Evolutionary conservation across 495 filamentous ascomycete genomes (phyloP).

Genomic region (Penicillium herquei): DNA sequence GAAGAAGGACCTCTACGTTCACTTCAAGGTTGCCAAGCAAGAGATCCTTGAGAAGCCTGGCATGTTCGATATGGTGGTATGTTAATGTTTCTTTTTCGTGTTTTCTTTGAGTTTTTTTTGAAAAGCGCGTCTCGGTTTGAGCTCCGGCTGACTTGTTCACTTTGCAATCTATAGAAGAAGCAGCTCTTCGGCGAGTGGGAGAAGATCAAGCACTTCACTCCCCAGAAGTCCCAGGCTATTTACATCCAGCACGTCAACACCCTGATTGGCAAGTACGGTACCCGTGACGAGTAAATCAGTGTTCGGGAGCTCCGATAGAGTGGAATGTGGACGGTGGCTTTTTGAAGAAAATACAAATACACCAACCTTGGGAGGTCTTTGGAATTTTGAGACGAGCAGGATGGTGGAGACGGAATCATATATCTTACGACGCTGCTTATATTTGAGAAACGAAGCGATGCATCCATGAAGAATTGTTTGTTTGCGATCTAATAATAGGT

Average conservation of each 20-base stretch:
- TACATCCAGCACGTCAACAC: slow-evolving; percentile 71
- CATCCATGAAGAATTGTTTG: slow-evolving; percentile 8
- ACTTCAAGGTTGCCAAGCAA: slow-evolving; percentile 56
- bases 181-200: slow-evolving; percentile 77
- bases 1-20: slow-evolving; percentile 55
- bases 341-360: not conserved
- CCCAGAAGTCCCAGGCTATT: slow-evolving; percentile 65
- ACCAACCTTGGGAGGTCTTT: not conserved
- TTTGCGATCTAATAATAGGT: not conserved
- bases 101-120: not conserved
- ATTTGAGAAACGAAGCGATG: slow-evolving; percentile 18
- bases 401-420: not conserved
- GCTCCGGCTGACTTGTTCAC: not conserved
- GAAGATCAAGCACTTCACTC: slow-evolving; percentile 55
- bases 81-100: slow-evolving; percentile 1
- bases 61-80: slow-evolving; percentile 56
- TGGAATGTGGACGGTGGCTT: not conserved
- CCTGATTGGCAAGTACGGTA: slow-evolving; percentile 66
- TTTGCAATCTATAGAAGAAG: slow-evolving; percentile 56
- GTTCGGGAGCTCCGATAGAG: not conserved
- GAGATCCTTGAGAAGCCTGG: slow-evolving; percentile 45
- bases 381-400: not conserved
- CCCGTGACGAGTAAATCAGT: slow-evolving; percentile 21
- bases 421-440: slow-evolving; percentile 7
- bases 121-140: not conserved